phyloP scores from a whole-genome alignment of 2,329 filamentous ascomycete species.

The Cryphonectria radicalis region DNA sequence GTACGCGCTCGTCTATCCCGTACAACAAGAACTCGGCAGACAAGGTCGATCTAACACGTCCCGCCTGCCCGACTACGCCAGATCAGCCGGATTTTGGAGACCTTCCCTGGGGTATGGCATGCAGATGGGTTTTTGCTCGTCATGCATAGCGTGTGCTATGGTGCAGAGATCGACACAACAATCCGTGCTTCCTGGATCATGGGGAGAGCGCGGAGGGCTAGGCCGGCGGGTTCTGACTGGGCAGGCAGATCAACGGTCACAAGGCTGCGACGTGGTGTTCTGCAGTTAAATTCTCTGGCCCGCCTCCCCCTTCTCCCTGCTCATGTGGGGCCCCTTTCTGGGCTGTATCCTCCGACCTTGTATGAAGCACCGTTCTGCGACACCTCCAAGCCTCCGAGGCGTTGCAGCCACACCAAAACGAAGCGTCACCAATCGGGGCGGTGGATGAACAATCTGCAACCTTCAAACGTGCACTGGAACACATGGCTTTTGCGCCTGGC shows the following conservation, averaged over 20 bases:
- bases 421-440: background rate
- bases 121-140: background rate
- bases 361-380: conserved; percentile 26
- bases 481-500: conserved; percentile 9
- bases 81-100: conserved; percentile 8
- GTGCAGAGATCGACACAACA: conserved; percentile 9
- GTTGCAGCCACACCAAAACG: conserved; percentile 12
- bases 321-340: conserved; percentile 19
- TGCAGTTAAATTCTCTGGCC: background rate
- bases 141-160: background rate
- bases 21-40: conserved; percentile 1
- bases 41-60: conserved; percentile 3
- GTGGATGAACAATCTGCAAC: conserved; percentile 9
- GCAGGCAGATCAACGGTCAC: conserved; percentile 13
- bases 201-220: background rate
- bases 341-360: conserved; percentile 21
- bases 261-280: conserved; percentile 22
- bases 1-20: conserved; percentile 13
- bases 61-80: background rate
- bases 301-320: background rate
- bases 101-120: conserved; percentile 9
- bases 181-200: background rate
- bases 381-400: conserved; percentile 20
- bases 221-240: background rate
- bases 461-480: conserved; percentile 12